Percentiles rank a stretch among this genome's conserved stretches.
These are phyloP conservation scores for Phytopythium mirpurense DNA, from an alignment of 352 stramenopile species.

Conservation along the genomic window DNA sequence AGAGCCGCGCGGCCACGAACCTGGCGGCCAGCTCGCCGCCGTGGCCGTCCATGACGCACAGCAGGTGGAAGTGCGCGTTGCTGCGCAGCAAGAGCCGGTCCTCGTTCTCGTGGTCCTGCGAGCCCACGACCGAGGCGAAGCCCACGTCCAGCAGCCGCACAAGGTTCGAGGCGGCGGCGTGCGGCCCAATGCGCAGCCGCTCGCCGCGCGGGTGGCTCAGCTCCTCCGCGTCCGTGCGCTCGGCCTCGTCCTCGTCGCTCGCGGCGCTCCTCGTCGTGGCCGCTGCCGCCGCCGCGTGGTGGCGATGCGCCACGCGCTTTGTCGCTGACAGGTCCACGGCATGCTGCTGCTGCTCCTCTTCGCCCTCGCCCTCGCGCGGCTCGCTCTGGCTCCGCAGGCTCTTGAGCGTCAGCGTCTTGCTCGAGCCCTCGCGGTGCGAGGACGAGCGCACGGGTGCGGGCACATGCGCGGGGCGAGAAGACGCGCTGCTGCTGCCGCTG, in stretches of 20 bases:
- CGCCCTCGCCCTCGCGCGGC: neutral
- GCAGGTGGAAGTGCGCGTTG: conserved; percentile 49
- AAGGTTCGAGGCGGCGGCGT: conserved; percentile 14
- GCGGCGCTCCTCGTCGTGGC: neutral
- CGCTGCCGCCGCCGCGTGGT: no score
- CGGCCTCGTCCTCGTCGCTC: conserved; percentile 14
- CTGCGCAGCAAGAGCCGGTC: conserved; percentile 52
- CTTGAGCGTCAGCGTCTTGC: conserved; percentile 1
- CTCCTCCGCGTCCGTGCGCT: conserved; percentile 11
- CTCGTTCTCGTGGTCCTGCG: conserved; percentile 60
- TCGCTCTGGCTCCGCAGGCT: neutral
- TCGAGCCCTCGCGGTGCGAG: neutral
- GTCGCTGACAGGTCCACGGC: neutral
- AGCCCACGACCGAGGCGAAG: conserved; percentile 35
- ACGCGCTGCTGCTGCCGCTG: neutral
- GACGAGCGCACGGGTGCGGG: neutral
- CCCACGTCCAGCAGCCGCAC: conserved; percentile 35
- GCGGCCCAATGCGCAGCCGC: conserved; percentile 8
- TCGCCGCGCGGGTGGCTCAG: conserved; percentile 1
- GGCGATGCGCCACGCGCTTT: neutral
- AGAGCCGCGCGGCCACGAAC: conserved; percentile 48
- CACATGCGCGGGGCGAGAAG: neutral
- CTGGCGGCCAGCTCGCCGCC: conserved; percentile 51
- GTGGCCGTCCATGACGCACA: conserved; percentile 75
- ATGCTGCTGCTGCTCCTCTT: neutral